These are phyloP conservation scores for Lipomyces starkeyi DNA, from an alignment of 805 yeast genomes.

Conservation along the genomic window DNA sequence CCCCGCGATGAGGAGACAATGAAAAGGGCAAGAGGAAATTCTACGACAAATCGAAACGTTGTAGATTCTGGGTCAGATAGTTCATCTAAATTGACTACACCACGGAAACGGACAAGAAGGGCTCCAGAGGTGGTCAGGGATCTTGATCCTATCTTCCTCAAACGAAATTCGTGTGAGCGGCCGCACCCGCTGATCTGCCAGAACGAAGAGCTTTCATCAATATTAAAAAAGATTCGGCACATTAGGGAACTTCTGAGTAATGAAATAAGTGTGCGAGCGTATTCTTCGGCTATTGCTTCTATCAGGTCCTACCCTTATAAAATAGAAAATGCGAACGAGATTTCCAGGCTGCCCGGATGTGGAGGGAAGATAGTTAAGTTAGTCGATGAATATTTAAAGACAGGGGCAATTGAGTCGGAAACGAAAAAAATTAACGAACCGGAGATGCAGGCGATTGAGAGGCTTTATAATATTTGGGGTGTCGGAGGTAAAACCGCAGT, in stretches of 20 bases:
- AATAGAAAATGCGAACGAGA: conserved; percentile 21
- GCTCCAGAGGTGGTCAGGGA: not conserved
- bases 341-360: conserved; percentile 33
- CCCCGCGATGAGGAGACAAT: not conserved
- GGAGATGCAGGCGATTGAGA: conserved; percentile 24
- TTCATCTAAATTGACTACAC: not conserved
- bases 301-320: conserved; percentile 34
- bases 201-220: conserved; percentile 23
- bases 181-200: conserved; percentile 30
- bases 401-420: conserved; percentile 35
- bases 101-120: not conserved
- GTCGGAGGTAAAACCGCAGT: conserved; percentile 34
- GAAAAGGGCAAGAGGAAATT: not conserved
- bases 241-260: conserved; percentile 32
- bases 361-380: conserved; percentile 34
- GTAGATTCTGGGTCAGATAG: not conserved
- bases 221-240: conserved; percentile 22
- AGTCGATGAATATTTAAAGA: conserved; percentile 28
- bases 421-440: conserved; percentile 10
- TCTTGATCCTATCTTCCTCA: conserved; percentile 20
- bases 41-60: not conserved
- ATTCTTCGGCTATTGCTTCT: conserved; percentile 36
- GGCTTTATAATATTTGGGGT: conserved; percentile 35
- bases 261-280: conserved; percentile 35
- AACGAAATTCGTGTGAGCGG: conserved; percentile 28